Conservation (phyloP, 306 rosid genomes). For the Inga leiocalycina region DNA sequence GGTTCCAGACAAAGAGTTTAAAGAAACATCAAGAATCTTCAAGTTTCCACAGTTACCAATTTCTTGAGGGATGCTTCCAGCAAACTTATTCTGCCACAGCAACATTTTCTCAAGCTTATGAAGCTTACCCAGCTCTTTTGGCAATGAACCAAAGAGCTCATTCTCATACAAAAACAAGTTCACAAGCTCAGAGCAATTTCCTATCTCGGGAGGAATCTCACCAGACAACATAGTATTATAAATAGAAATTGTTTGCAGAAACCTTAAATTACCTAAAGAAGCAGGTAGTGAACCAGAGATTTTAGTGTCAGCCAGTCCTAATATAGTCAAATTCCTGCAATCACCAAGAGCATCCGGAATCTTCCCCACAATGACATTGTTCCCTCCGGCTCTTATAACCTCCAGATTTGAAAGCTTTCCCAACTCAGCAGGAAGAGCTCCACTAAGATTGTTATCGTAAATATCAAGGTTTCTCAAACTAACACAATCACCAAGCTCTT, state of each 20-base stretch:
- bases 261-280: slow-evolving; percentile 62
- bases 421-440: slow-evolving; percentile 54
- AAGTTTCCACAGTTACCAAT: slow-evolving; percentile 72
- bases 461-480: slow-evolving; percentile 58
- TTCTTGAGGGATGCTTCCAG: slow-evolving; percentile 68
- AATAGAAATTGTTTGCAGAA: slow-evolving; percentile 71
- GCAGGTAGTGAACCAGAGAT: slow-evolving; percentile 73
- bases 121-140: slow-evolving; percentile 74
- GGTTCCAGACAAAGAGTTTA: slow-evolving; percentile 72
- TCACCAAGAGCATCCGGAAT: slow-evolving; percentile 69
- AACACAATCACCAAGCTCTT: slow-evolving; percentile 57
- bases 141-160: slow-evolving; percentile 66
- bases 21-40: slow-evolving; percentile 67
- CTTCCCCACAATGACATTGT: slow-evolving; percentile 63
- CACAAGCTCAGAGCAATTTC: slow-evolving; percentile 90
- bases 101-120: slow-evolving; percentile 70
- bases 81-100: slow-evolving; percentile 75
- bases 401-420: slow-evolving; percentile 62
- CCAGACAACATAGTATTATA: slow-evolving; percentile 79
- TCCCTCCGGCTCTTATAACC: slow-evolving; percentile 77
- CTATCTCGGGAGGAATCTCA: slow-evolving; percentile 75
- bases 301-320: slow-evolving; percentile 82
- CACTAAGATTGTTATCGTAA: slow-evolving; percentile 65
- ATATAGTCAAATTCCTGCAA: slow-evolving; percentile 59
- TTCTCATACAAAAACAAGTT: slow-evolving; percentile 75